Evolutionary conservation across 2,329 filamentous ascomycete species (phyloP), one percentile per base, ranked within the genome.

Genomic region (Ophiosphaerella herpotricha): DNA sequence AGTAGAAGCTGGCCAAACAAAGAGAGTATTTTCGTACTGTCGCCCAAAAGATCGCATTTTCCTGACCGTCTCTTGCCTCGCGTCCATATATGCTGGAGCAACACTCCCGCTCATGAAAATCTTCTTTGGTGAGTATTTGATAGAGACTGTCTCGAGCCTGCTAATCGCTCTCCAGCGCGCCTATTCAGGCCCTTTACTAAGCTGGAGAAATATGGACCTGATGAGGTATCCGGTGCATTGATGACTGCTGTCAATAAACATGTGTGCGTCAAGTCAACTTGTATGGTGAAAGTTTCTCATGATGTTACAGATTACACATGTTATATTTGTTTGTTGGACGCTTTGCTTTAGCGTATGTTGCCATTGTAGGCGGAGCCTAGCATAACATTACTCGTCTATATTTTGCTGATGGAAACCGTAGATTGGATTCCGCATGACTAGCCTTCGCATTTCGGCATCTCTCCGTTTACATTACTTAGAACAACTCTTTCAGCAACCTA

Each of bases 281-380:
- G 40, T 16, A 23, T 3, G 9, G 4, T 13, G 23, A 32, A 18
- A 53, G 2, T 36, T 16, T 16, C 4, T 0, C 1, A 21, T 21
- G 18, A 21, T 4, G 18, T 4, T 16, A 0, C 11, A 60, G 58
- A 5, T 21, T 56, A 13, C 82, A 78, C 54, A 83, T 85, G 52
- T 71, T 85, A 11, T 85, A 84, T 59, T 72, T 86, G 1, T 85
- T 85, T 52, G 70, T 82, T 16, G 82, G 70, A 12, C 82, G 82
- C 45, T 80, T 85, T 34, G 57, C 73, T 4, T 66, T 84, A n/a
- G 78, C 76, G 0, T 85, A 85, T 52, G 60, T 82, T 14, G 81
- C 82, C 51, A 80, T 80, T 57, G 80, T 83, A 68, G 31, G 52
- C 43, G 2, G n/a, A 29, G 18, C 18, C 18, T 21, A 21, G 4